Conservation (phyloP, 495 filamentous ascomycete genomes). For the Penicillium waksmanii region DNA sequence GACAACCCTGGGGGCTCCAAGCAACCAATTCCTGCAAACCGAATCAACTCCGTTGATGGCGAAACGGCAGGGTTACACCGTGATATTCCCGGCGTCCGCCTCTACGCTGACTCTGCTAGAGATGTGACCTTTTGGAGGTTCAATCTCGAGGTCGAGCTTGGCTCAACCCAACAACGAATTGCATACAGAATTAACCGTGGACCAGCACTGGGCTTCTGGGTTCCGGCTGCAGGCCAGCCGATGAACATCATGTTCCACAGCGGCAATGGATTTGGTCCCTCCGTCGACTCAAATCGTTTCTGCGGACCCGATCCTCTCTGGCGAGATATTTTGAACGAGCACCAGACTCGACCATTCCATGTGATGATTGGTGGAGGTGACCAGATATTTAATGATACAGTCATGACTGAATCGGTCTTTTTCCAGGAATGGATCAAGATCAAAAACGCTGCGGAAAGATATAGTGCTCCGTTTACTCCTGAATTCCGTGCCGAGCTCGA, state of each 20-base stretch:
- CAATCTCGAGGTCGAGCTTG: slow-evolving; percentile 88
- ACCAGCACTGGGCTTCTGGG: slow-evolving; percentile 91
- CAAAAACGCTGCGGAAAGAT: slow-evolving; percentile 79
- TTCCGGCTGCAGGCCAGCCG: slow-evolving; percentile 78
- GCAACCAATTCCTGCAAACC: slow-evolving; percentile 46
- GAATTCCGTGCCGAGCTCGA: slow-evolving; percentile 88
- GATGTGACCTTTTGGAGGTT: slow-evolving; percentile 97
- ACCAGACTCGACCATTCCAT: slow-evolving; percentile 92
- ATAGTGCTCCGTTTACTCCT: slow-evolving; percentile 67
- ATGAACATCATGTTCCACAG: slow-evolving; percentile 99
- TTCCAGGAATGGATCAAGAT: slow-evolving; percentile 85
- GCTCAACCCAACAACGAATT: slow-evolving; percentile 74
- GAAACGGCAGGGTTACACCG: slow-evolving; percentile 75
- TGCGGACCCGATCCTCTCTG: slow-evolving; percentile 95
- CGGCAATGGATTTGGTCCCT: slow-evolving; percentile 92
- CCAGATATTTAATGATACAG: slow-evolving; percentile 92
- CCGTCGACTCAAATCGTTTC: slow-evolving; percentile 74
- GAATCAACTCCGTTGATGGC: slow-evolving; percentile 59
- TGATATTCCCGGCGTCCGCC: slow-evolving; percentile 77
- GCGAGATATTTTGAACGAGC: slow-evolving; percentile 91
- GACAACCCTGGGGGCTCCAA: slow-evolving; percentile 40
- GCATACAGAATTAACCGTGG: slow-evolving; percentile 95
- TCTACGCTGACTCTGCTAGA: slow-evolving; percentile 81
- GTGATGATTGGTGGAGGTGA: slow-evolving; percentile 98
- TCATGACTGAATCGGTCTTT: slow-evolving; percentile 69